Conservation (phyloP, 1,284 basidiomycete genomes). For the Sporisorium iseilematis-ciliati region DNA sequence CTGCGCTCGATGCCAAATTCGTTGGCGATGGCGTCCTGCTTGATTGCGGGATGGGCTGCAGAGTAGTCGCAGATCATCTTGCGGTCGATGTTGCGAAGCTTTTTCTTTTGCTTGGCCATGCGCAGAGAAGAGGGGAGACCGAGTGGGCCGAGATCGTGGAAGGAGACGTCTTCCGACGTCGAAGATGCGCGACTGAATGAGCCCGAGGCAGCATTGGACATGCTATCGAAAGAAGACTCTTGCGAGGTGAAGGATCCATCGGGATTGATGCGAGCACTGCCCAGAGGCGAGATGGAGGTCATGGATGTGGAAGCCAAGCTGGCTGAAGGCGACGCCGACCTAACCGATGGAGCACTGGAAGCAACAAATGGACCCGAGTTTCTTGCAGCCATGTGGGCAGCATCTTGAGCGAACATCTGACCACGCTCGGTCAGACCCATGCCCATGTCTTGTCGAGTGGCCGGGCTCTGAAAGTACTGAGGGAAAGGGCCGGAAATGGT, state of each 20-base stretch:
- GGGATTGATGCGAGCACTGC: slow-evolving; percentile 35
- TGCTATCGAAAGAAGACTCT: slow-evolving; percentile 48
- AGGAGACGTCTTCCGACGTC: slow-evolving; percentile 36
- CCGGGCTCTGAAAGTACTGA: slow-evolving; percentile 14
- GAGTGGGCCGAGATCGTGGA: slow-evolving; percentile 22
- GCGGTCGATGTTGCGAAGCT: slow-evolving; percentile 52
- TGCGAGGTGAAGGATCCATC: slow-evolving; percentile 54
- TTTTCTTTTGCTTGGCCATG: slow-evolving; percentile 51
- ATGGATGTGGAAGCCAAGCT: slow-evolving; percentile 52
- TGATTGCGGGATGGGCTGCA: slow-evolving; percentile 34
- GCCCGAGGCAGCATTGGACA: slow-evolving; percentile 42
- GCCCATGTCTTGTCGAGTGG: slow-evolving; percentile 20
- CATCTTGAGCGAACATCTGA: slow-evolving; percentile 18
- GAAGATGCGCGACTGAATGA: slow-evolving; percentile 49
- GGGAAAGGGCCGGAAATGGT: slow-evolving; percentile 11
- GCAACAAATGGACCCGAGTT: slow-evolving; percentile 8
- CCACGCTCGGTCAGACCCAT: slow-evolving; percentile 16
- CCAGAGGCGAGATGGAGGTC: slow-evolving; percentile 50
- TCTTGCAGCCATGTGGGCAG: background rate
- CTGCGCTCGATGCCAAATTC: slow-evolving; percentile 85
- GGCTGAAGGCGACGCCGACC: slow-evolving; percentile 41
- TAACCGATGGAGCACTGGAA: slow-evolving; percentile 27
- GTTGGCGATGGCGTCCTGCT: slow-evolving; percentile 60
- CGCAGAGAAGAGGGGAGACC: slow-evolving; percentile 32
- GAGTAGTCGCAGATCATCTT: slow-evolving; percentile 52